phyloP scores from a whole-genome alignment of 371 early-diverging fungal species.

The Rhizopus stolonifer region DNA sequence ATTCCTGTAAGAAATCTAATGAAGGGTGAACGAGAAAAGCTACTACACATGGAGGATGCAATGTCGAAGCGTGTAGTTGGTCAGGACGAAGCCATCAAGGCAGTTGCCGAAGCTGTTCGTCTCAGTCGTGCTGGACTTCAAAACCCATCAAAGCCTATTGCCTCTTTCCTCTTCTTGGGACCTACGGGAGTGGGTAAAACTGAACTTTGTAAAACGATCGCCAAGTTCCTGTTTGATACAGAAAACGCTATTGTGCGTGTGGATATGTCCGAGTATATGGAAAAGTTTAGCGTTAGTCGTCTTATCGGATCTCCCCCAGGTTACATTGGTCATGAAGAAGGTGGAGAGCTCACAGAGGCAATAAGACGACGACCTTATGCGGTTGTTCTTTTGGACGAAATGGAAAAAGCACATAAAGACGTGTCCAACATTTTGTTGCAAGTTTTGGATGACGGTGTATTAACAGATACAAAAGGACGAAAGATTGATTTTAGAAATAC shows the following conservation, averaged over 20 bases:
- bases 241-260: slow-evolving; percentile 85
- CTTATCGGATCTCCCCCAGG: slow-evolving; percentile 92
- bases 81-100: slow-evolving; percentile 73
- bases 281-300: slow-evolving; percentile 66
- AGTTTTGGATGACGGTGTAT: slow-evolving; percentile 89
- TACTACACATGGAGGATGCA: slow-evolving; percentile 76
- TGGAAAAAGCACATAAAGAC: slow-evolving; percentile 89
- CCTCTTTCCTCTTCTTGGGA: slow-evolving; percentile 90
- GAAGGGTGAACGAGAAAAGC: slow-evolving; percentile 79
- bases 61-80: slow-evolving; percentile 81
- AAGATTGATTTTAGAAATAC: slow-evolving; percentile 91
- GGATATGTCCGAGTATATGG: slow-evolving; percentile 93
- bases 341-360: slow-evolving; percentile 90
- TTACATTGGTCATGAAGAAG: slow-evolving; percentile 82
- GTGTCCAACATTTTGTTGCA: slow-evolving; percentile 77
- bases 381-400: slow-evolving; percentile 91
- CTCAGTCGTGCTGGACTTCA: slow-evolving; percentile 73
- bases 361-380: slow-evolving; percentile 87
- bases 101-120: slow-evolving; percentile 83
- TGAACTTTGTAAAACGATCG: slow-evolving; percentile 90
- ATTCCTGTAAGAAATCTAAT: slow-evolving; percentile 84
- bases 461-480: slow-evolving; percentile 85
- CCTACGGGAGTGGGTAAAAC: slow-evolving; percentile 92
- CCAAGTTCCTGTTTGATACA: slow-evolving; percentile 85
- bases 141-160: slow-evolving; percentile 75